Percentiles rank a stretch among this genome's conserved stretches.
These are phyloP conservation scores for Sporothrix pallida DNA, from an alignment of 2,329 filamentous ascomycete genomes.

Conservation along the genomic window DNA sequence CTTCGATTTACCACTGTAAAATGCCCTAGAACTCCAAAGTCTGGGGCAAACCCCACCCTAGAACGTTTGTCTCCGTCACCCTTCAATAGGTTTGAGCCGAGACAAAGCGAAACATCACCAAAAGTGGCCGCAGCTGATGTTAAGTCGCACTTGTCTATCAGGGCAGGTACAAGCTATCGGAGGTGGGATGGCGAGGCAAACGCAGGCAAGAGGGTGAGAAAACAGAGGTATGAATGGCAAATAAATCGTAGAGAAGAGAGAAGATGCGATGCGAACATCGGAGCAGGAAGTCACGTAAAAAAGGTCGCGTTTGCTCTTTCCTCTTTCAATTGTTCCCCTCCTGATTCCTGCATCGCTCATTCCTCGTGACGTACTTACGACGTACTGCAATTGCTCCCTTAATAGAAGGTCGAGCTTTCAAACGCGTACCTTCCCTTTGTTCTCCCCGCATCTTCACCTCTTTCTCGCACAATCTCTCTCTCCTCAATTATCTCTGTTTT, in stretches of 20 bases:
- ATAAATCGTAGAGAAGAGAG: background rate
- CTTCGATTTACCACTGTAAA: background rate
- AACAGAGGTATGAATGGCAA: background rate
- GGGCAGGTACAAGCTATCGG: conserved; percentile 26
- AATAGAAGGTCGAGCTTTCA: background rate
- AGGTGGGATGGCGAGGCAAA: background rate
- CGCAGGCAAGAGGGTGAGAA: background rate
- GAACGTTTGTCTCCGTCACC: background rate
- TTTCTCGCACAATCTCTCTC: background rate
- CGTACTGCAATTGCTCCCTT: background rate
- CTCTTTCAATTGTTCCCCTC: background rate
- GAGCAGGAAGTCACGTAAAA: conserved; percentile 20
- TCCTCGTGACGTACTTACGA: conserved; percentile 17
- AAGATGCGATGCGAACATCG: conserved; percentile 28
- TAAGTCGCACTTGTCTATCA: conserved; percentile 24
- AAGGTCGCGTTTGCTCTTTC: conserved; percentile 24
- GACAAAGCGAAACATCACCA: conserved; percentile 41
- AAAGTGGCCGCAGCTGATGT: background rate
- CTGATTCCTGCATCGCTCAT: conserved; percentile 7
- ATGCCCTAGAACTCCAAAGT: background rate
- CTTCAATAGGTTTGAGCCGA: conserved; percentile 38
- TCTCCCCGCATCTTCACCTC: background rate
- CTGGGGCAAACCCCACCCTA: background rate
- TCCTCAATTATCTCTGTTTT: background rate
- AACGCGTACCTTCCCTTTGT: conserved; percentile 5